phyloP scores from a whole-genome alignment of 2,329 filamentous ascomycete species.

The Aureobasidium subglaciale region DNA sequence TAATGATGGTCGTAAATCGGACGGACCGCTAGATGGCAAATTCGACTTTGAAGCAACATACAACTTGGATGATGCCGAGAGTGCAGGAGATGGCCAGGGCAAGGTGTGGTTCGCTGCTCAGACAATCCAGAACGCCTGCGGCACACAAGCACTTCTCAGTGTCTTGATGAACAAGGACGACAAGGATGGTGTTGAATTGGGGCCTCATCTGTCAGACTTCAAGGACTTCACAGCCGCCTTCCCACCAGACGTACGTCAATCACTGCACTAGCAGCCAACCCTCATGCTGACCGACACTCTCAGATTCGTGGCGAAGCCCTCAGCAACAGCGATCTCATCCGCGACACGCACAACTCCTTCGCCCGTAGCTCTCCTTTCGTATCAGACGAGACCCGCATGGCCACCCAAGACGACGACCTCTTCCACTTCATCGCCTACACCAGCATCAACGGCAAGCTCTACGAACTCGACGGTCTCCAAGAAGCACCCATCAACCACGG shows the following conservation, averaged over 20 bases:
- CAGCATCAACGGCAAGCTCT: constrained; percentile 68
- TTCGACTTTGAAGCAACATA: constrained; percentile 66
- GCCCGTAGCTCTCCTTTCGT: constrained; percentile 83
- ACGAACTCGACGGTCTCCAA: constrained; percentile 93
- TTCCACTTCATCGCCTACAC: constrained; percentile 99
- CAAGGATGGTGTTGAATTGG: constrained; percentile 58
- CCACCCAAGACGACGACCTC: constrained; percentile 73
- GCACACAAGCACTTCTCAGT: constrained; percentile 87
- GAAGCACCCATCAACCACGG: constrained; percentile 80
- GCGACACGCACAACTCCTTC: constrained; percentile 78
- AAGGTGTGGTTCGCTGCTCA: constrained; percentile 86
- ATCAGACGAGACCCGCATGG: constrained; percentile 73
- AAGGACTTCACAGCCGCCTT: constrained; percentile 83
- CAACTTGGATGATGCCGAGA: constrained; percentile 35
- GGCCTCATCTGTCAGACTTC: constrained; percentile 64
- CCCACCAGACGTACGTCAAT: constrained; percentile 47
- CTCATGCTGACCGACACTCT: neutral
- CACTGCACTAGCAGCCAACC: no score
- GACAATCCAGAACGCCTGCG: constrained; percentile 98
- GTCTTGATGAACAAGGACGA: constrained; percentile 74
- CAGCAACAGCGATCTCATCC: constrained; percentile 55
- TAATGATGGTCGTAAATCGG: constrained; percentile 57
- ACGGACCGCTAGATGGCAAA: constrained; percentile 68
- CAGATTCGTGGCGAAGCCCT: constrained; percentile 64
- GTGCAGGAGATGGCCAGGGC: constrained; percentile 19